phyloP scores from a whole-genome alignment of 768 basidiomycete species.

The Sporobolomyces phaffii region DNA sequence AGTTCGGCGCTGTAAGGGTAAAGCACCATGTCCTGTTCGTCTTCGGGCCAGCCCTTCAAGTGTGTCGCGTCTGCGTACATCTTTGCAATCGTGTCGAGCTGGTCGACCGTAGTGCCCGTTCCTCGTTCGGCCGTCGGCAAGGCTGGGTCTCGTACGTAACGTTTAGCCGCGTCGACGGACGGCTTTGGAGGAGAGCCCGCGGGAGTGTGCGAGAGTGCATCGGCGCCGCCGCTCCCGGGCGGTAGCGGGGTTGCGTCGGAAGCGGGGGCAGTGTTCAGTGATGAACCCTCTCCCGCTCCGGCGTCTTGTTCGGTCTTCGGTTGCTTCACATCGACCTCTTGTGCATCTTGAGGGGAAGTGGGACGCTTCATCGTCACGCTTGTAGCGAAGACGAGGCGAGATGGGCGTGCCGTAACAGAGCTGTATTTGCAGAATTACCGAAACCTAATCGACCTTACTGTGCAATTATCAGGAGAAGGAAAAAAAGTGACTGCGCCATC shows the following conservation, averaged over 20 bases:
- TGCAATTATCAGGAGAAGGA: too few species aligned
- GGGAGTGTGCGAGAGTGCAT: neutral
- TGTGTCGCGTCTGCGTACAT: neutral
- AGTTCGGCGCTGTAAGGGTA: conserved; percentile 1
- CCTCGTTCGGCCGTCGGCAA: neutral
- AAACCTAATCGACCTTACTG: too few species aligned
- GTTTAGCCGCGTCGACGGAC: too few species aligned
- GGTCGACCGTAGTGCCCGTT: neutral
- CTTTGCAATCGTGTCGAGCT: neutral
- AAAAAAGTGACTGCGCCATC: neutral
- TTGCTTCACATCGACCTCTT: neutral
- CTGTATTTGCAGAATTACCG: too few species aligned
- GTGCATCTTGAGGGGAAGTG: neutral
- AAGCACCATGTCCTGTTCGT: neutral
- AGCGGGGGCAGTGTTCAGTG: too few species aligned
- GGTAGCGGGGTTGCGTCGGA: too few species aligned
- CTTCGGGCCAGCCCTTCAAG: neutral
- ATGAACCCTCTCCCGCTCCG: too few species aligned
- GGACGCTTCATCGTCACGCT: neutral
- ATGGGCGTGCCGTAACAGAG: too few species aligned
- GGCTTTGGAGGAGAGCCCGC: too few species aligned
- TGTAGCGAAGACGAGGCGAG: neutral
- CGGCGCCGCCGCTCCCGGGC: neutral
- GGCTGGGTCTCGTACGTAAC: neutral
- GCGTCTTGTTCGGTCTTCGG: neutral